These are phyloP conservation scores for Amphirosellinia nigrospora DNA, from an alignment of 495 filamentous ascomycete genomes.

Conservation along the genomic window DNA sequence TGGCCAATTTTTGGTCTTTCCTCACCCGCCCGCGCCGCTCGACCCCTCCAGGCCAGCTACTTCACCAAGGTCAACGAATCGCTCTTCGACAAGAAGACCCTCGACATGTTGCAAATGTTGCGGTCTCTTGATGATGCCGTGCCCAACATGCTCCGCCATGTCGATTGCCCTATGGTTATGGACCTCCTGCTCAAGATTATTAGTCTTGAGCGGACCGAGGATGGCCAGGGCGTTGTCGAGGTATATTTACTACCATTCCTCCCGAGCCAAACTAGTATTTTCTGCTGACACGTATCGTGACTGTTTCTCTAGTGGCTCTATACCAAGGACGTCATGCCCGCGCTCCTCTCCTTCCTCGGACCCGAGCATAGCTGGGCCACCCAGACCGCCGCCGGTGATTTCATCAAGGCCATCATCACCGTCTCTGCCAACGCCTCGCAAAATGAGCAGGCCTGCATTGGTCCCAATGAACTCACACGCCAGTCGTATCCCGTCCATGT, in stretches of 20 bases:
- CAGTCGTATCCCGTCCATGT: conserved; percentile 91
- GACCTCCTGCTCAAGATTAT: conserved; percentile 97
- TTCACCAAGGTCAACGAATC: conserved; percentile 99
- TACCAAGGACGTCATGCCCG: conserved; percentile 86
- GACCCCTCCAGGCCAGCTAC: conserved; percentile 92
- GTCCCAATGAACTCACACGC: conserved; percentile 93
- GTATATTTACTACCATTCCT: conserved; percentile 55
- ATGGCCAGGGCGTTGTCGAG: conserved; percentile 92
- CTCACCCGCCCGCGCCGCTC: conserved; percentile 78
- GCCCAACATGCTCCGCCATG: conserved; percentile 85
- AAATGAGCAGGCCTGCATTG: conserved; percentile 97
- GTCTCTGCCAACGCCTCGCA: conserved; percentile 98
- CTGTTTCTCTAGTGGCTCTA: conserved; percentile 78
- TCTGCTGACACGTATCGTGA: not conserved
- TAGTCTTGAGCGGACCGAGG: conserved; percentile 91
- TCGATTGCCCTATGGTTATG: conserved; percentile 99
- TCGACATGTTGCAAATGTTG: conserved; percentile 90
- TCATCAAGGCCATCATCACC: conserved; percentile 98
- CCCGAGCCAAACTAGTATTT: not conserved
- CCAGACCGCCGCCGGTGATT: conserved; percentile 96
- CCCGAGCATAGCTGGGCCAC: conserved; percentile 82
- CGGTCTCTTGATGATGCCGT: conserved; percentile 83
- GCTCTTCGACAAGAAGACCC: conserved; percentile 94
- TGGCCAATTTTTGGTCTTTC: conserved; percentile 91
- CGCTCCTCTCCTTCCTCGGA: conserved; percentile 84